Conservation (phyloP, 2,329 filamentous ascomycete species). For the Sarocladiaceae sp. region DNA sequence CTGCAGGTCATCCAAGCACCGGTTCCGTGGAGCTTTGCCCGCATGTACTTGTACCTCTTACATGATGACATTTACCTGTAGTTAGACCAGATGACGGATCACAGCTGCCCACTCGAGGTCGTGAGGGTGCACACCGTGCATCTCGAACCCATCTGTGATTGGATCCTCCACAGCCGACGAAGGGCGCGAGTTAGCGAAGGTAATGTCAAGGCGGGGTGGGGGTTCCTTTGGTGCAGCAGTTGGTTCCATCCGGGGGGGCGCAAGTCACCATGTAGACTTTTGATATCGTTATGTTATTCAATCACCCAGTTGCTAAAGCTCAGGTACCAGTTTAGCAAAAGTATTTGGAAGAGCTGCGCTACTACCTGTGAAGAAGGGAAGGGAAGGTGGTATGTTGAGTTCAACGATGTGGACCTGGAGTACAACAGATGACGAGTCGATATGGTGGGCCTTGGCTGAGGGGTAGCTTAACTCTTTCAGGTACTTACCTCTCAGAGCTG, state of each 20-base stretch:
- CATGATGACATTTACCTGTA: neutral
- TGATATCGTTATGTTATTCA: neutral
- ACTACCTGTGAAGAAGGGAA: neutral
- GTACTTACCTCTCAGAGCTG: too few relatives aligned
- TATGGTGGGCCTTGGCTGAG: constrained; percentile 3
- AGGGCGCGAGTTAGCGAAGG: neutral
- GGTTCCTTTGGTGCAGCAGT: too few relatives aligned
- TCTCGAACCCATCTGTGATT: neutral
- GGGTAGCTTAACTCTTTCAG: neutral
- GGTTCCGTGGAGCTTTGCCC: constrained; percentile 4
- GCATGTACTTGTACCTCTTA: neutral
- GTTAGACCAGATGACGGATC: neutral
- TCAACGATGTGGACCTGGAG: constrained; percentile 2
- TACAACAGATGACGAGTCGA: constrained; percentile 5
- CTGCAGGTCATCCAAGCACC: constrained; percentile 6
- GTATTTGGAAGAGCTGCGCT: neutral
- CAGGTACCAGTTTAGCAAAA: neutral
- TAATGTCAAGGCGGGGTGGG: constrained; percentile 1
- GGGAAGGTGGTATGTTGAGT: constrained; percentile 2
- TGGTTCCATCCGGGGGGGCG: too few relatives aligned
- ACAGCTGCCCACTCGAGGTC: neutral
- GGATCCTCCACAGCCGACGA: neutral
- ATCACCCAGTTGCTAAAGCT: neutral
- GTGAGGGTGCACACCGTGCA: constrained; percentile 9
- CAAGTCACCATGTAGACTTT: too few relatives aligned